Evolutionary conservation across 108 stramenopile genomes (phyloP).

Genomic region (Nannochloropsis gaditana): DNA sequence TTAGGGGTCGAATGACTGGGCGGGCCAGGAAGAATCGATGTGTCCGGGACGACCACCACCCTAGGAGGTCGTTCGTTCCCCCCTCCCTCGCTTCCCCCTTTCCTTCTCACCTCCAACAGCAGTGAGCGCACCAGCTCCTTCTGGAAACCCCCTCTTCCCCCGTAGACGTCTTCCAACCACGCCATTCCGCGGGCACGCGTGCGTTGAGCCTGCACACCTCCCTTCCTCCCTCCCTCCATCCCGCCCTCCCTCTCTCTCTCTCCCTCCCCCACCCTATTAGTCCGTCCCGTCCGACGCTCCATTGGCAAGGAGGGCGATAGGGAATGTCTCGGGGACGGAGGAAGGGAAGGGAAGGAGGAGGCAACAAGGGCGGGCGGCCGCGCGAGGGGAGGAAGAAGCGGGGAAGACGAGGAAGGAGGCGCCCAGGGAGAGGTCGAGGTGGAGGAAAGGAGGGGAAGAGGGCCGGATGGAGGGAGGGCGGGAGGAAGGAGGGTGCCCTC

Average conservation of each 20-base stretch:
- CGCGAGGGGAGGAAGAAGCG: neutral
- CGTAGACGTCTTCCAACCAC: neutral
- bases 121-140: neutral
- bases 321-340: neutral
- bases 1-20: no score
- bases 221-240: neutral
- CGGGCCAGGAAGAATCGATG: no score
- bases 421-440: neutral
- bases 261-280: neutral
- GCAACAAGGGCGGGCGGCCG: neutral
- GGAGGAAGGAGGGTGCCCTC: neutral
- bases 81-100: neutral
- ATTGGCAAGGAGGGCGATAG: neutral
- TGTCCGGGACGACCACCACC: no score
- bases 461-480: neutral
- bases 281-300: neutral
- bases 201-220: neutral
- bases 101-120: neutral
- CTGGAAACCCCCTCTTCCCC: neutral
- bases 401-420: neutral
- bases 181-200: neutral
- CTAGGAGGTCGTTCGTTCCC: neutral
- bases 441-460: no score
- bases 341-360: neutral
- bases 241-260: neutral